Percentiles rank a stretch among this genome's conserved stretches.
These are phyloP conservation scores for Penicillium sp. DNA, from an alignment of 2,329 filamentous ascomycete genomes.

Conservation along the genomic window DNA sequence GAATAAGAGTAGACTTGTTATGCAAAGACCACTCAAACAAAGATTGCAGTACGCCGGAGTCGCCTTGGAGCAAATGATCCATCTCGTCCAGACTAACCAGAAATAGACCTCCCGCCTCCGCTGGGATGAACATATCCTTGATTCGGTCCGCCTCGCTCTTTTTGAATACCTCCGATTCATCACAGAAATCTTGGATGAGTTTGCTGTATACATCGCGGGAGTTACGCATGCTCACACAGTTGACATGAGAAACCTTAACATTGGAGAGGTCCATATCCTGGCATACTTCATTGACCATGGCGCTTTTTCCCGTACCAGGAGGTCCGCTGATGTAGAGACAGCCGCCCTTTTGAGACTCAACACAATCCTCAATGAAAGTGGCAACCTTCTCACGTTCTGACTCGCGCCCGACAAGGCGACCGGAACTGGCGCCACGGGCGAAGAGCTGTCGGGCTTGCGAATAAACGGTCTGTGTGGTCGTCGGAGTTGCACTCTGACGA, in stretches of 20 bases:
- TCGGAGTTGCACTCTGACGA: conserved; percentile 68
- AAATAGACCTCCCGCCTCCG: conserved; percentile 59
- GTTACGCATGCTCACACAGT: conserved; percentile 95
- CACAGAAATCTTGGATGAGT: conserved; percentile 68
- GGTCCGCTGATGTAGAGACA: conserved; percentile 95
- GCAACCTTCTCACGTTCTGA: conserved; percentile 64
- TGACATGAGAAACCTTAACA: conserved; percentile 76
- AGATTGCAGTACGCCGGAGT: conserved; percentile 83
- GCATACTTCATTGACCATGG: conserved; percentile 80
- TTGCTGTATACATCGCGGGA: conserved; percentile 82
- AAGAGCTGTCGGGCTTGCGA: conserved; percentile 86
- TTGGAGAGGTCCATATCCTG: conserved; percentile 54
- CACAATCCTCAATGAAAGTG: conserved; percentile 66
- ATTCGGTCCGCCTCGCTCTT: conserved; percentile 67
- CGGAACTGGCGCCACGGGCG: conserved; percentile 71
- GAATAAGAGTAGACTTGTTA: conserved; percentile 71
- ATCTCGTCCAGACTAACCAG: conserved; percentile 94
- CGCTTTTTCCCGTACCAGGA: conserved; percentile 94
- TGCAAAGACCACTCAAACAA: conserved; percentile 97
- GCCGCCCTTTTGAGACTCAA: conserved; percentile 63
- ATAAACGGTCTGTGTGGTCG: conserved; percentile 71
- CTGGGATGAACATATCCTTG: conserved; percentile 68
- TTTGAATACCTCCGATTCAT: conserved; percentile 61
- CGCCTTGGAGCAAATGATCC: conserved; percentile 85
- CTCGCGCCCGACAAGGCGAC: conserved; percentile 76